phyloP scores from a whole-genome alignment of 495 filamentous ascomycete genomes.

The Aspergillus baeticus region DNA sequence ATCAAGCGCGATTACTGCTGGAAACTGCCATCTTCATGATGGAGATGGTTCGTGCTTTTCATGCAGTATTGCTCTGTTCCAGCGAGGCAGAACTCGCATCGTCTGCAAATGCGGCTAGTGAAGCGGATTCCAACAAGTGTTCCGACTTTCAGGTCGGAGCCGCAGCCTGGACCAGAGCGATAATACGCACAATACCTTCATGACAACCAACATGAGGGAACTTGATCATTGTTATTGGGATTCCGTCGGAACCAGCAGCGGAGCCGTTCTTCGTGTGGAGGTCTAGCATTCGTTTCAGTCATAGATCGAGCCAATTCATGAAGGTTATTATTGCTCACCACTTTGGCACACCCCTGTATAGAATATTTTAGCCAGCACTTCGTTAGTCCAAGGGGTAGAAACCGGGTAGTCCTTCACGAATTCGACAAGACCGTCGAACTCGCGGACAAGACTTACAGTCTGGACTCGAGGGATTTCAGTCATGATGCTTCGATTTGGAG shows the following conservation, averaged over 20 bases:
- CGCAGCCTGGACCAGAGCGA: conserved; percentile 28
- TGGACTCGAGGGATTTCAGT: conserved; percentile 33
- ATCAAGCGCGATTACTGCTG: conserved; percentile 48
- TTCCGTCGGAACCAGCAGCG: conserved; percentile 41
- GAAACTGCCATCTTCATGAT: conserved; percentile 50
- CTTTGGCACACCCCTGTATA: conserved; percentile 52
- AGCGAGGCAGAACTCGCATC: conserved; percentile 48
- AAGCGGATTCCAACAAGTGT: conserved; percentile 48
- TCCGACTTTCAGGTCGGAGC: conserved; percentile 34
- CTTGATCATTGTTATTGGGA: conserved; percentile 47
- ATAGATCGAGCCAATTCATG: background rate
- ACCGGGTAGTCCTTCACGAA: conserved; percentile 50
- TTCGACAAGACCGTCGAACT: conserved; percentile 43
- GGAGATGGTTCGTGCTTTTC: conserved; percentile 46
- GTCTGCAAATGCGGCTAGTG: conserved; percentile 43
- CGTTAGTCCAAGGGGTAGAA: conserved; percentile 38
- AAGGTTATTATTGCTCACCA: background rate
- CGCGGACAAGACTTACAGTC: conserved; percentile 45
- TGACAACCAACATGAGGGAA: conserved; percentile 50
- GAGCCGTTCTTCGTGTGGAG: conserved; percentile 49
- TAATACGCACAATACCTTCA: conserved; percentile 46
- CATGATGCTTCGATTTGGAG: conserved; percentile 16
- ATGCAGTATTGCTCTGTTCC: conserved; percentile 47
- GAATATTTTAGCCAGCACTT: conserved; percentile 50
- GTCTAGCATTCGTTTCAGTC: conserved; percentile 24